Conservation (phyloP, 306 rosid genomes). For the Vigna hirtella region DNA sequence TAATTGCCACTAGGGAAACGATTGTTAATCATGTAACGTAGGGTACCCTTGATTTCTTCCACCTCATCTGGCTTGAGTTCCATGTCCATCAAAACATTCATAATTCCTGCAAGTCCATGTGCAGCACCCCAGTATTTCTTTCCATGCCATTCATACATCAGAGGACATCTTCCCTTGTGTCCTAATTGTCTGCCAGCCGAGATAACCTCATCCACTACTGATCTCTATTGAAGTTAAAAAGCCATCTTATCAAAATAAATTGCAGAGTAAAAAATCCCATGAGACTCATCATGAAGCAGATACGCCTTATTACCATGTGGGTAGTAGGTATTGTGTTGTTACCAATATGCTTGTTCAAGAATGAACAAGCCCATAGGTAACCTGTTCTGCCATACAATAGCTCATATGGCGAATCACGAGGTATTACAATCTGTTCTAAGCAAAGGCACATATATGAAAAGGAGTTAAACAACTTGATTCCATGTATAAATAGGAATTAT, state of each 20-base stretch:
- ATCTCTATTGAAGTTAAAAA: constrained; percentile 57
- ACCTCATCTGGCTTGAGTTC: constrained; percentile 79
- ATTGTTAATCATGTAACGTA: constrained; percentile 71
- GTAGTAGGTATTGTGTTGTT: constrained; percentile 56
- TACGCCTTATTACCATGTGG: constrained; percentile 59
- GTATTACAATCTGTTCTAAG: constrained; percentile 65
- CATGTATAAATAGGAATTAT: constrained; percentile 27
- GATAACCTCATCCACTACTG: constrained; percentile 70
- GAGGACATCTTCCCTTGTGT: constrained; percentile 63
- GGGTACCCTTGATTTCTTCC: constrained; percentile 78
- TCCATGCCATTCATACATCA: constrained; percentile 96
- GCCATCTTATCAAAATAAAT: constrained; percentile 31
- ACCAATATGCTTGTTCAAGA: constrained; percentile 78
- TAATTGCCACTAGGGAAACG: constrained; percentile 77
- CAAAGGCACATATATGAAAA: constrained; percentile 27
- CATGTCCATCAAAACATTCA: constrained; percentile 82
- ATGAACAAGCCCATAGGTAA: constrained; percentile 80
- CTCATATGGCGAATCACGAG: constrained; percentile 75
- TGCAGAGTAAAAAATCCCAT: constrained; percentile 8
- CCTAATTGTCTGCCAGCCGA: constrained; percentile 69
- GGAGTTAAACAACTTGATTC: not conserved
- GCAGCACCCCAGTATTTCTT: constrained; percentile 98
- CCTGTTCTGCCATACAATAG: constrained; percentile 81
- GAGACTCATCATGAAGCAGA: constrained; percentile 8
- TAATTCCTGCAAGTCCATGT: constrained; percentile 88